These are phyloP conservation scores for Salvia splendens DNA, from an alignment of 257 asterid species.

Conservation along the genomic window DNA sequence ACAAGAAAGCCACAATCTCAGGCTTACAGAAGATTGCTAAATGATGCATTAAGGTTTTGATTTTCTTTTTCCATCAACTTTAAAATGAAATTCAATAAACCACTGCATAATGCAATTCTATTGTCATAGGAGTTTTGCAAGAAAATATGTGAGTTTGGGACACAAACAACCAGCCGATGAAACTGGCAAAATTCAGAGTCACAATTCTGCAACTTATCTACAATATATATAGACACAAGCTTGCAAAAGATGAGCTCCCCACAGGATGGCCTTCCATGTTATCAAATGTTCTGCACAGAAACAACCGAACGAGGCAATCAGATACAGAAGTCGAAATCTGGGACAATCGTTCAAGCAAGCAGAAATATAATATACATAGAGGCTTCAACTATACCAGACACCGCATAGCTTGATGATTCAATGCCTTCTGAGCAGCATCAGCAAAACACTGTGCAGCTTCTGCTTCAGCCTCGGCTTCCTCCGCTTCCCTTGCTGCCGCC, in stretches of 20 bases:
- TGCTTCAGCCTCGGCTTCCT: constrained; percentile 91
- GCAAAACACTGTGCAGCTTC: constrained; percentile 87
- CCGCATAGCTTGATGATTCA: constrained; percentile 51
- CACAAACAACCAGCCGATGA: constrained; percentile 8
- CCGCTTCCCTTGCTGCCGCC: constrained; percentile 84
- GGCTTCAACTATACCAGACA: constrained; percentile 54
- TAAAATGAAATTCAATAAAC: no score
- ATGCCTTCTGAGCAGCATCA: constrained; percentile 68
- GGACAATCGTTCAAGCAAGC: background rate
- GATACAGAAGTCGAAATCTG: background rate
- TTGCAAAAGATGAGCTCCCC: constrained; percentile 34
- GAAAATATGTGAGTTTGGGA: background rate
- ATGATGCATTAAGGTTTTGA: no score
- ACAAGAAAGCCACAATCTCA: no score
- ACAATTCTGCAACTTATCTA: constrained; percentile 32
- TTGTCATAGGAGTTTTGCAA: background rate
- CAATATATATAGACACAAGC: constrained; percentile 30
- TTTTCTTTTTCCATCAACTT: no score
- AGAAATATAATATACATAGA: background rate
- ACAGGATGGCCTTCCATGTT: constrained; percentile 14
- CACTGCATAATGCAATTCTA: constrained; percentile 2
- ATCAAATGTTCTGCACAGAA: constrained; percentile 36
- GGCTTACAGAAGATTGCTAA: no score
- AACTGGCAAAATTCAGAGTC: constrained; percentile 26
- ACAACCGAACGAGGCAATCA: constrained; percentile 20